Evolutionary conservation across 148 eudicot genomes (phyloP).

Genomic region (Pharnaceum exiguum): DNA sequence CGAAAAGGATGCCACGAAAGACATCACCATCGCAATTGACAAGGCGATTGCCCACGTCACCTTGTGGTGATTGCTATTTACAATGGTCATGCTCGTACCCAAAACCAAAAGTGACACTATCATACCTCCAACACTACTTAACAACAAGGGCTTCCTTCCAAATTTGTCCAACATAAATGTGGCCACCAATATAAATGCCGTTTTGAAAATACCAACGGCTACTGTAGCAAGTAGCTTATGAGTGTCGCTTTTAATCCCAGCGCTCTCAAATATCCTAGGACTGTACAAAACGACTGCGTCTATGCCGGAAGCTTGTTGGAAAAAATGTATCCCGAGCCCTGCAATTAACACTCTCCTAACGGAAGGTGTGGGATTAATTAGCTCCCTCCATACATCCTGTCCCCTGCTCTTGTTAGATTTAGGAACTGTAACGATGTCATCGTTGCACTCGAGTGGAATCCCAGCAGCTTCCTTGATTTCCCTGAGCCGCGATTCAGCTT

Average conservation of each 20-base stretch:
- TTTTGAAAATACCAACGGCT: constrained; percentile 55
- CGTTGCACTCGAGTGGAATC: constrained; percentile 15
- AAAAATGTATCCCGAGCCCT: constrained; percentile 69
- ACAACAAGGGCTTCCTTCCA: constrained; percentile 57
- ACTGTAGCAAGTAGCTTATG: constrained; percentile 53
- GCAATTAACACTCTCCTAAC: constrained; percentile 57
- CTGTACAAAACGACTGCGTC: constrained; percentile 75
- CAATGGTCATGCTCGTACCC: constrained; percentile 36
- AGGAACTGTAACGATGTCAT: constrained; percentile 10
- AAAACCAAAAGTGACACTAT: constrained; percentile 29
- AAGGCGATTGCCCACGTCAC: constrained; percentile 47
- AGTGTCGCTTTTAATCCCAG: constrained; percentile 38
- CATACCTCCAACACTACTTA: constrained; percentile 45
- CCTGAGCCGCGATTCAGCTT: constrained; percentile 39
- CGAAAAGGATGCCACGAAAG: constrained; percentile 50
- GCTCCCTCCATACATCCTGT: constrained; percentile 44
- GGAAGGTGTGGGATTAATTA: constrained; percentile 39
- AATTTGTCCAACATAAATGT: constrained; percentile 44
- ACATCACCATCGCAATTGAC: constrained; percentile 35
- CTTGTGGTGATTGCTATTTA: constrained; percentile 17
- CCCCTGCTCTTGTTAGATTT: constrained; percentile 11
- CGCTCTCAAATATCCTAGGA: constrained; percentile 63
- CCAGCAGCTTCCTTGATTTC: constrained; percentile 36
- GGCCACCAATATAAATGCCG: constrained; percentile 29
- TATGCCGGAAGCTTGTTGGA: constrained; percentile 68